A percentile compares a stretch with the other conserved stretches of the same genome.
These are phyloP conservation scores for Casuarina cunninghamiana DNA, from an alignment of 306 rosid genomes.

Conservation along the genomic window DNA sequence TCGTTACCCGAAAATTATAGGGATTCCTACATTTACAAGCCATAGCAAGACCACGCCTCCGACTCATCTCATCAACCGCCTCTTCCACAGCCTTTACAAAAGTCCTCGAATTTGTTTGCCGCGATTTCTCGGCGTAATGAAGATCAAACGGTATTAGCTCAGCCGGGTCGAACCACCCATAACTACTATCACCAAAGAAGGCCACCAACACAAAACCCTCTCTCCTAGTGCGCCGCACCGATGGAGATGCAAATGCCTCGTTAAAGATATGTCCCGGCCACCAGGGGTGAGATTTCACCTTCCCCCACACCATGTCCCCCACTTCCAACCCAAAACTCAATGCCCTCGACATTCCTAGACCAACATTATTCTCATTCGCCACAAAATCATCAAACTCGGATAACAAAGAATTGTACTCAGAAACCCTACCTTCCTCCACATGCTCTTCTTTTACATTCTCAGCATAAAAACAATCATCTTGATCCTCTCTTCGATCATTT, in stretches of 20 bases:
- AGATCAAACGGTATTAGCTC: slow-evolving; percentile 77
- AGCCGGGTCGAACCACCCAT: slow-evolving; percentile 95
- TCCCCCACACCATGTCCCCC: slow-evolving; percentile 98
- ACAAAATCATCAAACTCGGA: slow-evolving; percentile 78
- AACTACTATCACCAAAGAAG: slow-evolving; percentile 94
- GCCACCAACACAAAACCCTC: slow-evolving; percentile 89
- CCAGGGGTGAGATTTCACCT: slow-evolving; percentile 99
- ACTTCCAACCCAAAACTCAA: slow-evolving; percentile 66
- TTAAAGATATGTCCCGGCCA: slow-evolving; percentile 96
- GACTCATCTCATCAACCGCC: slow-evolving; percentile 80
- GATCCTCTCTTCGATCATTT: slow-evolving; percentile 20
- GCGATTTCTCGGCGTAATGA: slow-evolving; percentile 75
- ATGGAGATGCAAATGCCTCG: slow-evolving; percentile 66
- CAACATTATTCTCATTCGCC: slow-evolving; percentile 62
- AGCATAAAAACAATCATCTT: slow-evolving; percentile 11
- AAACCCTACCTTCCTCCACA: slow-evolving; percentile 27
- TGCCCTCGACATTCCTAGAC: slow-evolving; percentile 54
- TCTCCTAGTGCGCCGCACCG: slow-evolving; percentile 69
- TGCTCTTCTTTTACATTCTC: slow-evolving; percentile 16
- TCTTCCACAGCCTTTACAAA: slow-evolving; percentile 88
- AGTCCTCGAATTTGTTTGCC: slow-evolving; percentile 56
- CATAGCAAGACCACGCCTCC: slow-evolving; percentile 72
- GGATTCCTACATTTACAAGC: slow-evolving; percentile 76
- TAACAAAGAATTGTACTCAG: slow-evolving; percentile 50
- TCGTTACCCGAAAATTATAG: slow-evolving; percentile 49